A percentile compares a stretch with the other conserved stretches of the same genome.
phyloP scores from a whole-genome alignment of 2,329 filamentous ascomycete species.

The Cladophialophora carrionii region DNA sequence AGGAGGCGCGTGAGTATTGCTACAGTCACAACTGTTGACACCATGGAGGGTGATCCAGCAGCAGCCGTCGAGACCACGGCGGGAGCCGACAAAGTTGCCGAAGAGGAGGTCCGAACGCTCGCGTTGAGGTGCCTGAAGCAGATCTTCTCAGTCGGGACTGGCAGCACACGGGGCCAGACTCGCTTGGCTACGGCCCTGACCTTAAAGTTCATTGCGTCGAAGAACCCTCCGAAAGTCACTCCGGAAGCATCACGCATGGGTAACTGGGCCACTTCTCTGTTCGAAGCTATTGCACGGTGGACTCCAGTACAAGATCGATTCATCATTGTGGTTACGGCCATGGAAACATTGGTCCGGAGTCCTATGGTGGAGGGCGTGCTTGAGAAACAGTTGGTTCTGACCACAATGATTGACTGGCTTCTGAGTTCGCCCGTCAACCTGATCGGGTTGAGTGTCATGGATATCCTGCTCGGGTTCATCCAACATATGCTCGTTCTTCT shows the following conservation, averaged over 20 bases:
- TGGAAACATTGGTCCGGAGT: slow-evolving; percentile 73
- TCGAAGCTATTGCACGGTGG: slow-evolving; percentile 80
- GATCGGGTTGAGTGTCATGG: slow-evolving; percentile 95
- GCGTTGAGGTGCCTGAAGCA: slow-evolving; percentile 85
- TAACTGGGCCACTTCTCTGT: slow-evolving; percentile 81
- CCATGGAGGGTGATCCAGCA: slow-evolving; percentile 67
- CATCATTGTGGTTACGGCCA: slow-evolving; percentile 78
- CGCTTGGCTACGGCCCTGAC: slow-evolving; percentile 74
- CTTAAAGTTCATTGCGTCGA: slow-evolving; percentile 69
- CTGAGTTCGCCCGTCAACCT: slow-evolving; percentile 87
- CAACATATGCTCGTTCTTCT: slow-evolving; percentile 79
- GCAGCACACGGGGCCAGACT: slow-evolving; percentile 78
- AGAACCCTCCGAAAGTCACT: slow-evolving; percentile 57
- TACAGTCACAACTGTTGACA: slow-evolving; percentile 73
- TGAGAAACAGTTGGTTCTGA: slow-evolving; percentile 72
- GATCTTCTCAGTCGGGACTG: slow-evolving; percentile 68
- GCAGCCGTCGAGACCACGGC: slow-evolving; percentile 74
- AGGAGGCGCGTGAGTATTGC: slow-evolving; percentile 76
- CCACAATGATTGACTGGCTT: slow-evolving; percentile 78
- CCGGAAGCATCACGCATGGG: slow-evolving; percentile 52
- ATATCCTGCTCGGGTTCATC: slow-evolving; percentile 82
- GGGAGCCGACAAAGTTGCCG: slow-evolving; percentile 85
- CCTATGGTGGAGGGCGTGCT: slow-evolving; percentile 72
- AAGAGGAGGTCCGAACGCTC: slow-evolving; percentile 82
- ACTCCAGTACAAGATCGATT: slow-evolving; percentile 93